Base-by-base conservation (phyloP, 1,284 basidiomycete genomes). In the Porodaedalea pini region DNA sequence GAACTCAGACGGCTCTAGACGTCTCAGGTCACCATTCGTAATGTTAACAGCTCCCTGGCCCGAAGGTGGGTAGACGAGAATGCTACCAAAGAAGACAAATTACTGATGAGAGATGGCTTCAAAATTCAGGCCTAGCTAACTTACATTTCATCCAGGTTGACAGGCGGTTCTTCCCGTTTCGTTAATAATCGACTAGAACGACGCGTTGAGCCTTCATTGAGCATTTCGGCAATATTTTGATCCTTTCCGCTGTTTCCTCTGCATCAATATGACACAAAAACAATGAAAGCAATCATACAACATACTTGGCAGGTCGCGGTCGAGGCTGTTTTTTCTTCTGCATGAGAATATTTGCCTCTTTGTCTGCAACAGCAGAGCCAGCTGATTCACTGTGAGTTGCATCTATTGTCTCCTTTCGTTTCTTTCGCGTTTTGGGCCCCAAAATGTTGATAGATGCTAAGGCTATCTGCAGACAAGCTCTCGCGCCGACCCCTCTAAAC, bases 1-100 rank as follows among this genome's bases (percentile, higher is more conserved):
- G 68, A 88, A 98, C 68, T 95, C 90, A 23, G 82, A 82, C 1
- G 85, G 85, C 47, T 82, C 73, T 27, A 97, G 71, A 7, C 94
- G 84, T 54, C 76, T 78, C 19, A 86, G 69, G 65, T 97, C 94
- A n/a, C 83, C 86, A 40, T 79, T 78, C 15, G 85, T 92, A 66
- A 96, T 81, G 62, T 85, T 87, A 29, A 95, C 79, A 3, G 87
- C 87, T 1, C 89, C 86, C 5, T 82, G 79, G 1, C 83, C 82
- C 15, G 75, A 74, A 21, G 78, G 79, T 13, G 92, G 92, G 67
- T 88, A 94, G 13, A 85, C 80, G 43, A 94, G 74, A 32, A 94
- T 80, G 5, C 91, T 93, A 43, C 15, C 31, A 3, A 31, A 37
- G 6, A 37, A 58, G 32, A 23, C 2, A 51, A 10, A 49, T 2